Conservation (phyloP, 768 basidiomycete genomes). For the Xerocomellus chrysenteron region DNA sequence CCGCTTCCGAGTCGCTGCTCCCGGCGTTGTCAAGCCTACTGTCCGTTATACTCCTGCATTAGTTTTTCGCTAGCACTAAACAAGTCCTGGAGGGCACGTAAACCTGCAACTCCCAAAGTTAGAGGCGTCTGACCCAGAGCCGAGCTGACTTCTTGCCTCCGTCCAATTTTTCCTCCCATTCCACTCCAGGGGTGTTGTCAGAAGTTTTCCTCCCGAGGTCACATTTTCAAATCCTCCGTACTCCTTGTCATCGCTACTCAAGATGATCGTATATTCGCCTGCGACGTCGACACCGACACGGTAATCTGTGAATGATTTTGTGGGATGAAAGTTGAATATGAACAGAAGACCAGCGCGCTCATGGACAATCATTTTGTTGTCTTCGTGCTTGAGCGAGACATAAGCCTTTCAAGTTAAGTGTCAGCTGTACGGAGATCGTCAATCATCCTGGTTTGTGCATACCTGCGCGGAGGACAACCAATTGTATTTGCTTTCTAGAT, state of each 20-base stretch:
- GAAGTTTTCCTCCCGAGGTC: conserved; percentile 57
- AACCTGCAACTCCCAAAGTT: conserved; percentile 18
- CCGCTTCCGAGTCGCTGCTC: too few relatives aligned
- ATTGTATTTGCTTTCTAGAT: conserved; percentile 69
- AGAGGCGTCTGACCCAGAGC: background rate
- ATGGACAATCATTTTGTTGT: conserved; percentile 89
- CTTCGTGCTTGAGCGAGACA: conserved; percentile 91
- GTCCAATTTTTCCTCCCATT: conserved; percentile 88
- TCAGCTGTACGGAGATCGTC: conserved; percentile 6
- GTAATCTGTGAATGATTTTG: conserved; percentile 90
- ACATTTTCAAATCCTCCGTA: conserved; percentile 93
- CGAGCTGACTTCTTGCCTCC: conserved; percentile 53
- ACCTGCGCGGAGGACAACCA: conserved; percentile 87
- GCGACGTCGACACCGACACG: conserved; percentile 84
- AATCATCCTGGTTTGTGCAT: conserved; percentile 13
- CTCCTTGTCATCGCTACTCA: conserved; percentile 81
- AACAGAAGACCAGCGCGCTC: conserved; percentile 94
- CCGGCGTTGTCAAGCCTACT: too few relatives aligned
- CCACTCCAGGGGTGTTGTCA: conserved; percentile 89
- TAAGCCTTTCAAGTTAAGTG: conserved; percentile 55
- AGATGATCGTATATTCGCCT: conserved; percentile 80
- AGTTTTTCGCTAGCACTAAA: conserved; percentile 27
- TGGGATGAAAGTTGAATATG: conserved; percentile 96
- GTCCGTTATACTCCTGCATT: background rate
- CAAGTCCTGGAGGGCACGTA: conserved; percentile 34